A percentile compares a stretch with the other conserved stretches of the same genome.
phyloP scores from a whole-genome alignment of 306 rosid species.

The Quercus mongolica region DNA sequence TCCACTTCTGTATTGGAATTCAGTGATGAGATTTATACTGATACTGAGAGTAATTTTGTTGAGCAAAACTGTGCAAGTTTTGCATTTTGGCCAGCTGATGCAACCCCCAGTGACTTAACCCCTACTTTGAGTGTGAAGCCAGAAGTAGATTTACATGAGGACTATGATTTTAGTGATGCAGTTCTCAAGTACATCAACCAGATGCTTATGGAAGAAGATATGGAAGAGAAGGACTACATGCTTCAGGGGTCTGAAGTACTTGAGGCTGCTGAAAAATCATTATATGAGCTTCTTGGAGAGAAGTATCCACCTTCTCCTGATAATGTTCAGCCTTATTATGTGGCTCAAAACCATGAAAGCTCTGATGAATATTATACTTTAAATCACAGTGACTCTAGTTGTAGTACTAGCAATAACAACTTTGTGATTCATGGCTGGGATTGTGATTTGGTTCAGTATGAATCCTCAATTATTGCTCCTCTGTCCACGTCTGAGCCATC shows the following conservation, averaged over 20 bases:
- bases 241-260: slow-evolving; percentile 32
- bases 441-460: slow-evolving; percentile 3
- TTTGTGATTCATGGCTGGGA: not conserved
- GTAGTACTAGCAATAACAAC: not conserved
- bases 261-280: slow-evolving; percentile 31
- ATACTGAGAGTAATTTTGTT: not conserved
- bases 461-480: slow-evolving; percentile 5
- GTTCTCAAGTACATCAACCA: slow-evolving; percentile 35
- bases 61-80: slow-evolving; percentile 15
- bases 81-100: slow-evolving; percentile 4
- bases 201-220: slow-evolving; percentile 43
- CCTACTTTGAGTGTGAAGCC: not conserved
- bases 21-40: not conserved
- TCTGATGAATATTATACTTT: not conserved
- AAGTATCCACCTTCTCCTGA: not conserved
- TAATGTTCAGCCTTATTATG: not conserved
- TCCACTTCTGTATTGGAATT: slow-evolving; percentile 3
- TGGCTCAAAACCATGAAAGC: slow-evolving; percentile 15
- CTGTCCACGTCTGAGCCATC: slow-evolving; percentile 21
- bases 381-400: not conserved
- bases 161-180: slow-evolving; percentile 32
- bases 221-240: slow-evolving; percentile 32
- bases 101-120: not conserved
- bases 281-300: slow-evolving; percentile 24
- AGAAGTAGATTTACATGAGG: slow-evolving; percentile 21